Evolutionary conservation across 345 rosid genomes (phyloP).

Genomic region (Bruguiera sexangula): DNA sequence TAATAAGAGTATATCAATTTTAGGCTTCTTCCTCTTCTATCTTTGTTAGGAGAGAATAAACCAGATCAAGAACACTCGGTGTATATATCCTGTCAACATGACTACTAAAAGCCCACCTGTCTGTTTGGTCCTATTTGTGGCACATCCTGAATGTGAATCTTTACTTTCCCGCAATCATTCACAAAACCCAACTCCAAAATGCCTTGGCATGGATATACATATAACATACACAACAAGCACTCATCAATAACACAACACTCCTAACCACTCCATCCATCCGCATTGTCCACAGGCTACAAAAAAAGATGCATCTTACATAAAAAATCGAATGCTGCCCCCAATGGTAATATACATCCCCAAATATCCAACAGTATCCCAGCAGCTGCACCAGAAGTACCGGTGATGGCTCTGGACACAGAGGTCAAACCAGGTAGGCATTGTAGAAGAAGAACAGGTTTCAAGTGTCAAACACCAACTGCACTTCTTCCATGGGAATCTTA

Average conservation of each 20-base stretch:
- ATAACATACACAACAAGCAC: background rate
- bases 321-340: background rate
- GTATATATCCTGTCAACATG: background rate
- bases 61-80: slow-evolving; percentile 1
- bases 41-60: background rate
- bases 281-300: background rate
- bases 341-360: too few species aligned
- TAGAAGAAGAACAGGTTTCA: too few species aligned
- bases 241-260: background rate
- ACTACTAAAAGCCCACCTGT: background rate
- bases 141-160: background rate
- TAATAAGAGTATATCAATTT: background rate
- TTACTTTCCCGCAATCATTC: background rate
- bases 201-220: background rate
- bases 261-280: background rate
- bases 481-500: too few species aligned
- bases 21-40: background rate
- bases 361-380: too few species aligned
- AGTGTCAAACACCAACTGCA: too few species aligned
- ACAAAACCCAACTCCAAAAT: background rate
- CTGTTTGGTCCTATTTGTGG: background rate
- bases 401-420: too few species aligned
- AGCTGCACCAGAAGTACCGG: too few species aligned
- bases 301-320: background rate
- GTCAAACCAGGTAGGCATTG: too few species aligned